Evolutionary conservation across 2,329 filamentous ascomycete genomes (phyloP), one percentile per base, ranked within the genome.

Genomic region (Diplodia corticola): DNA sequence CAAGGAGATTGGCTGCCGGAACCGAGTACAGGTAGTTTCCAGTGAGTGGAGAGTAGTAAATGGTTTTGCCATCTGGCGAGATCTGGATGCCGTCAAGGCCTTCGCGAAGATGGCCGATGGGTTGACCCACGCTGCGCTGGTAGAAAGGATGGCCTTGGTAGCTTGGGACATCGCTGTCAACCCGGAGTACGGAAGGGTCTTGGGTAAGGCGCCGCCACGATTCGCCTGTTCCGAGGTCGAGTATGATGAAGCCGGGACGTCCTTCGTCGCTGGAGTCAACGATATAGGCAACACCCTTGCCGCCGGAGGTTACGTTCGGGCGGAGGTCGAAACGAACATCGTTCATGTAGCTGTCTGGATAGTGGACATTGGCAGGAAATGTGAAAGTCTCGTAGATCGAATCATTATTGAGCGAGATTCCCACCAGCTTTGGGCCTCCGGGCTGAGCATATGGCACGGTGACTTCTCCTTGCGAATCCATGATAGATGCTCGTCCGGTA

Each of bases 341-440:
- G 70, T 85, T 84, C 48, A 83, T 77, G 69, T 85, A 85, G 33
- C 76, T 80, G 68, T 81, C 80, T 4, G 79, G 69, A 64, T 76
- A 81, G 7, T 80, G 80, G 3, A 83, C 80, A 10, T 69, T 74
- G 2, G 75, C 66, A 0, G 80, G 79, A 70, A 85, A 85, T 1
- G 81, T 72, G 68, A 84, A 84, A 1, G 81, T 84, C 61, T 80
- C 75, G 72, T 84, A 79, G 49, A 84, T 73, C 5, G 75, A 72
- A 70, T 84, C 77, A 64, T 76, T 84, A 0, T 69, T 69, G 7
- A 84, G 73, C 63, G 81, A 72, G 17, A 85, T 77, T 1, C 81
- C 81, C n/a, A 85, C 70, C n/a, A 85, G 75, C 67, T 85, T 85
- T 0, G 82, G 80, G 0, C 83, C 83, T 22, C 82, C 83, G 28